Evolutionary conservation across 345 rosid species (phyloP), one percentile per base, ranked within the genome.

Genomic region (Sapria himalayana): DNA sequence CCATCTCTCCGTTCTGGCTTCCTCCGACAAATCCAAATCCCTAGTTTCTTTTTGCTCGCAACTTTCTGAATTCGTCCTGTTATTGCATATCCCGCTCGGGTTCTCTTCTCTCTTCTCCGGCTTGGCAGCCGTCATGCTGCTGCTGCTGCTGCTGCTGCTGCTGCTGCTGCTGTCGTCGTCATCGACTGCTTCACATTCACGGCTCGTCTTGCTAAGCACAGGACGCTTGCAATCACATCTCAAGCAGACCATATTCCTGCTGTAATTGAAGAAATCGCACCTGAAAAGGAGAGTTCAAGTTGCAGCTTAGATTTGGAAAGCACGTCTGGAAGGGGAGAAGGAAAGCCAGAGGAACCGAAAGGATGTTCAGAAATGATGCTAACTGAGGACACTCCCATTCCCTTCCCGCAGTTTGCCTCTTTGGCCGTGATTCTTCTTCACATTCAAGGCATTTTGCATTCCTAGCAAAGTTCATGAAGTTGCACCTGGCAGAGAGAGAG

Each of bases 351-450:
- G n/a, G 24, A 29, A 37, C 29, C 42, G 31, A 36, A 48, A 45
- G 17, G 22, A 22, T 27, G 33, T 17, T 11, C 38, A 43, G 43
- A 50, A 43, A 25, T 24, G 50, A 50, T 62, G 59, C 93, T 82
- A 66, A 82, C 98, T 74, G 86, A 15, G 95, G 98, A 59, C 98
- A 89, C 54, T 76, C 93, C 95, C 98, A 89, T 58, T 89, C 98
- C 41, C 81, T 71, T 24, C 98, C 86, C 41, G 71, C 69, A 63
- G 82, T 69, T 63, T 65, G 93, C 51, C 75, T 66, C 62, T 71
- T 82, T 20, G 93, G 93, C 34, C 98, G 72, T 23, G 69, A n/a
- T n/a, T n/a, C 72, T 63, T 76, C 84, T 44, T 72, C 69, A 57
- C 98, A 89, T 50, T 79, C 76, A 41, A 77, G 86, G 59, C 98